Conservation (phyloP, 495 filamentous ascomycete species). For the Usnea hakonensis region DNA sequence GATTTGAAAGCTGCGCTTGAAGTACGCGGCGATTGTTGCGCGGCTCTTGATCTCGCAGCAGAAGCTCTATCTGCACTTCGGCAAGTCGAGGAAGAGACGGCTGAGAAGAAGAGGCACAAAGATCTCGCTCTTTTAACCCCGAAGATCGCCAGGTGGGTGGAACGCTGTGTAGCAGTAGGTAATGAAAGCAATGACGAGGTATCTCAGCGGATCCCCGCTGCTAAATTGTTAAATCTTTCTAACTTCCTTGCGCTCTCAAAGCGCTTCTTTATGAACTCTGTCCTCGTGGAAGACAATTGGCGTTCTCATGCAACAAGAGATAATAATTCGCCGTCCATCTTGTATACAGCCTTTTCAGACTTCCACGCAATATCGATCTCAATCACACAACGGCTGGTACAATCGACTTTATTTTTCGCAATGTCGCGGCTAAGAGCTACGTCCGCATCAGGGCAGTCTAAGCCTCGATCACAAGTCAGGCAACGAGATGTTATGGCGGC, state of each 20-base stretch:
- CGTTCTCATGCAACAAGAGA: slow-evolving; percentile 36
- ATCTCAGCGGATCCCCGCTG: slow-evolving; percentile 38
- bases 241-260: slow-evolving; percentile 59
- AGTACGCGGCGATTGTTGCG: slow-evolving; percentile 55
- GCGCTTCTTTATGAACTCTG: slow-evolving; percentile 71
- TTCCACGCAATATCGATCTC: slow-evolving; percentile 61
- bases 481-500: slow-evolving; percentile 59
- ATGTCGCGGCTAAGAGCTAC: slow-evolving; percentile 46
- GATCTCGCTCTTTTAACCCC: slow-evolving; percentile 49
- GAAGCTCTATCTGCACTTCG: slow-evolving; percentile 52
- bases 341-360: slow-evolving; percentile 59
- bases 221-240: slow-evolving; percentile 49
- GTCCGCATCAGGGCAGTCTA: slow-evolving; percentile 30
- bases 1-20: slow-evolving; percentile 67
- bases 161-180: slow-evolving; percentile 26
- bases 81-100: slow-evolving; percentile 44
- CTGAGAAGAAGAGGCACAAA: slow-evolving; percentile 48
- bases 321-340: slow-evolving; percentile 53
- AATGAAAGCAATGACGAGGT: slow-evolving; percentile 29
- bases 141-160: slow-evolving; percentile 35
- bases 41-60: slow-evolving; percentile 59
- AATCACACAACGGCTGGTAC: slow-evolving; percentile 60
- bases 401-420: slow-evolving; percentile 58
- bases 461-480: slow-evolving; percentile 37
- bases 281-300: slow-evolving; percentile 59